Percentiles rank a stretch among this genome's conserved stretches.
Conservation (phyloP, 2,329 filamentous ascomycete genomes). For the Dichotomopilus funicola region DNA sequence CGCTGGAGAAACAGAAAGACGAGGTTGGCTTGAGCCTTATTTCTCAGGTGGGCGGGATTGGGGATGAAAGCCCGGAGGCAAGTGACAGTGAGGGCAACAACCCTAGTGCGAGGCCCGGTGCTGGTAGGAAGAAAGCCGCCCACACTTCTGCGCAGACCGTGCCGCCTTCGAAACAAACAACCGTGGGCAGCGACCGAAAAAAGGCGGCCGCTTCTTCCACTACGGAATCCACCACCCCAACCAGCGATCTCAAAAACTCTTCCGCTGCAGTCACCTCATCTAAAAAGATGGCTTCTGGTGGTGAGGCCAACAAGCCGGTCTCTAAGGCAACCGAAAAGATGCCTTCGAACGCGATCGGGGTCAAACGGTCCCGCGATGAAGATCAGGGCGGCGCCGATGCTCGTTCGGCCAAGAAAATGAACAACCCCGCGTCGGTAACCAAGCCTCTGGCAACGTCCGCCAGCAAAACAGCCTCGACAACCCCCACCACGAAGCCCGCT, state of each 20-base stretch:
- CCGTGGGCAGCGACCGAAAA: conserved; percentile 8
- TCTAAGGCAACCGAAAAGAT: conserved; percentile 12
- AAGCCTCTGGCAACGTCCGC: conserved; percentile 16
- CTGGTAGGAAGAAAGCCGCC: conserved; percentile 7
- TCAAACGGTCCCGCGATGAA: conserved; percentile 36
- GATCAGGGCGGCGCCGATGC: conserved; percentile 28
- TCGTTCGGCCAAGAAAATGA: conserved; percentile 33
- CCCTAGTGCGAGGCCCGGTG: conserved; percentile 3
- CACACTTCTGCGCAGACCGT: neutral
- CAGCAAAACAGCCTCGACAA: conserved; percentile 4
- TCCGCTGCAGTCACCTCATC: conserved; percentile 2
- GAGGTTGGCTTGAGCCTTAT: conserved; percentile 57
- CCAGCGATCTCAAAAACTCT: conserved; percentile 7
- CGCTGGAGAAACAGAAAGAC: conserved; percentile 59
- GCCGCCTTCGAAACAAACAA: conserved; percentile 7
- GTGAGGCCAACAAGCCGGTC: conserved; percentile 17
- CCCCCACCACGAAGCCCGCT: conserved; percentile 12
- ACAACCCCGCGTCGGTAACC: conserved; percentile 23
- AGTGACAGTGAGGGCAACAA: conserved; percentile 8
- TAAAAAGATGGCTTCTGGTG: conserved; percentile 8
- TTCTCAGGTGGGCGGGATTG: conserved; percentile 35
- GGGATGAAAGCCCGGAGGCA: conserved; percentile 21
- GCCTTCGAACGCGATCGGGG: conserved; percentile 17
- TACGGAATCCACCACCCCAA: conserved; percentile 4
- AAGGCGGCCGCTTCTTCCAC: conserved; percentile 5